A percentile compares a stretch with the other conserved stretches of the same genome.
Conservation (phyloP, 257 asterid species). For the Gynochthodes officinalis region DNA sequence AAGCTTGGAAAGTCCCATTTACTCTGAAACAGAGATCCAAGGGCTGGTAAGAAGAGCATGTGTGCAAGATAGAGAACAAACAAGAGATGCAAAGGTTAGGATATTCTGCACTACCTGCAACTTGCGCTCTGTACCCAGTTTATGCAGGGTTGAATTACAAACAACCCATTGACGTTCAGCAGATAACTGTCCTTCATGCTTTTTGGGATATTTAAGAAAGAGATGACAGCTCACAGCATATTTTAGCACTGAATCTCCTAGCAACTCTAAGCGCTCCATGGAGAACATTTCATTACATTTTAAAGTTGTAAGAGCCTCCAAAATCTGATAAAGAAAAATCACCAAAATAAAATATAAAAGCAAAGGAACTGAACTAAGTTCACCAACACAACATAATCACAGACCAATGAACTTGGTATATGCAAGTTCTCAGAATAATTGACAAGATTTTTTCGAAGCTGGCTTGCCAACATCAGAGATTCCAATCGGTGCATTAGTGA, state of each 20-base stretch:
- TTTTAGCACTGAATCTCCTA: constrained; percentile 89
- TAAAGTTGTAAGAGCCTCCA: constrained; percentile 85
- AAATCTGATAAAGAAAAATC: constrained; percentile 43
- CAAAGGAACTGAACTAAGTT: background rate
- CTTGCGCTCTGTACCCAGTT: constrained; percentile 56
- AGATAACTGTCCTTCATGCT: constrained; percentile 70
- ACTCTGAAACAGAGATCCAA: background rate
- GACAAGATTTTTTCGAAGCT: constrained; percentile 68
- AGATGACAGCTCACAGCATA: constrained; percentile 74
- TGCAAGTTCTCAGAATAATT: constrained; percentile 34
- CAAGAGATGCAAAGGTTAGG: background rate
- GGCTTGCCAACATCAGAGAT: constrained; percentile 91
- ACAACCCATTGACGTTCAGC: constrained; percentile 47
- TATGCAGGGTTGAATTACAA: constrained; percentile 66
- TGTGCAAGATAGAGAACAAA: background rate
- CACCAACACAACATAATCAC: constrained; percentile 15
- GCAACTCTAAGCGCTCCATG: constrained; percentile 92
- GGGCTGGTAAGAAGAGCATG: background rate
- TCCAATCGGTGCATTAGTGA: constrained; percentile 88
- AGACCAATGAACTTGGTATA: constrained; percentile 72
- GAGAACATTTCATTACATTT: constrained; percentile 84
- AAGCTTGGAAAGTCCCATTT: background rate
- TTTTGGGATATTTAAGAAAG: constrained; percentile 69
- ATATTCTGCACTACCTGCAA: constrained; percentile 56
- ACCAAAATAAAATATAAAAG: constrained; percentile 16